These are phyloP conservation scores for Mixia osmundae DNA, from an alignment of 1,284 basidiomycete genomes.

Conservation along the genomic window DNA sequence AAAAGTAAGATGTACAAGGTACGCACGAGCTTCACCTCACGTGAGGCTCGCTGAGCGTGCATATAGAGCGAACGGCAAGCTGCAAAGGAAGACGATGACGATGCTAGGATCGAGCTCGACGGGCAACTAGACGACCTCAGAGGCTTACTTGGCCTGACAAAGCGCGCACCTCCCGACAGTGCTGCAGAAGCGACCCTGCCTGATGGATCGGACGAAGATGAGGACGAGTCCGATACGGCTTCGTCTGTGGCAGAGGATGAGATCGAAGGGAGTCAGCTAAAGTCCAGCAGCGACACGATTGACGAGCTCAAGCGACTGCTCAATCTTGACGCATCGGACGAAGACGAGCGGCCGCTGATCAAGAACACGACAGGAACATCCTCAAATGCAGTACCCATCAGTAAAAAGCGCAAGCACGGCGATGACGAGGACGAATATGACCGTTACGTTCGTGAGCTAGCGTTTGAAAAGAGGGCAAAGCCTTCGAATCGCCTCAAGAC, in stretches of 20 bases:
- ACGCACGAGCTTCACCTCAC: conserved; percentile 5
- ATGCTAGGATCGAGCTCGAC: conserved; percentile 68
- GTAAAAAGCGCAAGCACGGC: not conserved
- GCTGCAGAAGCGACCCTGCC: too few species aligned
- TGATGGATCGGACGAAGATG: too few species aligned
- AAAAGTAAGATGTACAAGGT: conserved; percentile 93
- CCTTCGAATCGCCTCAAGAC: conserved; percentile 92
- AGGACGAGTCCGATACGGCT: not conserved
- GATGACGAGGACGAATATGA: conserved; percentile 37
- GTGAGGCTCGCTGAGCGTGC: not conserved
- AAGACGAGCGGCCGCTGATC: too few species aligned
- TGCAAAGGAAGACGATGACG: conserved; percentile 63
- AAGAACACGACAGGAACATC: too few species aligned
- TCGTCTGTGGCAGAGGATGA: conserved; percentile 3
- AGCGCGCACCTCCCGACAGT: too few species aligned
- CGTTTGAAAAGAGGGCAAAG: conserved; percentile 77
- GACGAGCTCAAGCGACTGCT: not conserved
- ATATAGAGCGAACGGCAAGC: conserved; percentile 57
- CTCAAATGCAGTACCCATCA: conserved; percentile 2
- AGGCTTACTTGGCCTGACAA: too few species aligned
- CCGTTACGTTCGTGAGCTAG: conserved; percentile 70
- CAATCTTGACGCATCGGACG: not conserved
- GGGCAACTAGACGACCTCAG: conserved; percentile 64
- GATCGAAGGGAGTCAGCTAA: conserved; percentile 1
- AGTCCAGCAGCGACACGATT: not conserved